Base-by-base conservation (phyloP, 2,329 filamentous ascomycete species). In the Pseudogymnoascus sp. region DNA sequence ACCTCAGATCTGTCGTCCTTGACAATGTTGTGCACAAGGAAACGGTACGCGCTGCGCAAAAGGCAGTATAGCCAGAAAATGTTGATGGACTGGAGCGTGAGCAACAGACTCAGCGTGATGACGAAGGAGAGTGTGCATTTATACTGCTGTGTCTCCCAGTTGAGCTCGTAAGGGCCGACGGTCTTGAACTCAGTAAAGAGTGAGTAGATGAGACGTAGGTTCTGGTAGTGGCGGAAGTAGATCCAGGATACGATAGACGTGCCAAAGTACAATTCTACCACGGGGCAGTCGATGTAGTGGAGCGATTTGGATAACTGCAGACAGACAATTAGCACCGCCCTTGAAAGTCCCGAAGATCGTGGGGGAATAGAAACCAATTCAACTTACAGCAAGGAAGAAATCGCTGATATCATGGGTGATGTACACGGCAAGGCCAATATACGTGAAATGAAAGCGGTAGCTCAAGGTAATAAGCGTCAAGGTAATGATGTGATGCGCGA, bases 391-490 rank as follows among this genome's bases (percentile, higher is more conserved):
- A 48, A 97, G 83, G 84, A 97, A 97, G 78, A 97, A 96, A 75
- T 97, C 92, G 64, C 88, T 92, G 65, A 97, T 90, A 72, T 97
- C 92, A 75, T 96, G 91, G 8, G 92, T 96, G 65, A 94, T 91
- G 76, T 96, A 97, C 35, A 97, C 91, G 17, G 91, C 90, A 62
- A 97, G 78, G 27, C 92, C 92, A 74, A 97, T 95, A 76, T 96
- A 93, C 17, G 92, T 95, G 75, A 97, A 97, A 77, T 97, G 92
- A 80, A 96, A 97, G 65, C 91, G 86, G 78, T 97, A 97, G 78
- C 90, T 94, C 71, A 93, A 78, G 63, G 78, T 88, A 68, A 97
- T 96, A 69, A 97, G 82, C 17, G 87, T 79, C 64, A 97, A 78
- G 17, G 91, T 95, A 73, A 97, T 90, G 68, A 97, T 87, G 74